Conservation (phyloP, 139 green algal species). For the Chlamydomonas applanata region DNA sequence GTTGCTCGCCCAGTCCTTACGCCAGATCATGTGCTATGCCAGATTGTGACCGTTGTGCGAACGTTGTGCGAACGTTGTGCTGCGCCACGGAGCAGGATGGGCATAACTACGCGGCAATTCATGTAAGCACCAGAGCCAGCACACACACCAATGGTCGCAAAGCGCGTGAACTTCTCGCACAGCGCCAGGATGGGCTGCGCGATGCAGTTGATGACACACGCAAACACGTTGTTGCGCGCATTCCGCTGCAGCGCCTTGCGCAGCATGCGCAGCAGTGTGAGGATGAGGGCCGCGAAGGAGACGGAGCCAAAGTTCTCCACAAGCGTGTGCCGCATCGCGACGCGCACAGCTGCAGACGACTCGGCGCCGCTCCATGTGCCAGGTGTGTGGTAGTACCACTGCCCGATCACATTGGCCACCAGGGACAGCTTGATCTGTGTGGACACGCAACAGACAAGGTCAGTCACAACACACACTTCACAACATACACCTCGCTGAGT, state of each 20-base stretch:
- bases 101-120: too few species aligned
- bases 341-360: neutral
- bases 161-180: conserved; percentile 19
- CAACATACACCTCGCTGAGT: too few species aligned
- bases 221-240: conserved; percentile 23
- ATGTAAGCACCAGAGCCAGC: too few species aligned
- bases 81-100: too few species aligned
- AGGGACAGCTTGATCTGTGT: conserved; percentile 12
- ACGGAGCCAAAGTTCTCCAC: conserved; percentile 18
- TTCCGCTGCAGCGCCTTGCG: neutral
- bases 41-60: too few species aligned
- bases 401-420: conserved; percentile 18
- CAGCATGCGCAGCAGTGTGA: neutral
- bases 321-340: conserved; percentile 14
- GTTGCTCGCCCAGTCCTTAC: too few species aligned
- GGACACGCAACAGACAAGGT: too few species aligned
- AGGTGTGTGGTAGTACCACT: conserved; percentile 26
- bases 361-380: conserved; percentile 7
- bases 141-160: conserved; percentile 23
- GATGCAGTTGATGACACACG: conserved; percentile 35
- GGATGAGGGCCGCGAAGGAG: conserved; percentile 15
- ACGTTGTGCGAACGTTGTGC: too few species aligned
- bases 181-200: conserved; percentile 28
- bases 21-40: too few species aligned
- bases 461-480: too few species aligned